Evolutionary conservation across 2,329 filamentous ascomycete genomes (phyloP).

Genomic region (Botrytis pseudocinerea): DNA sequence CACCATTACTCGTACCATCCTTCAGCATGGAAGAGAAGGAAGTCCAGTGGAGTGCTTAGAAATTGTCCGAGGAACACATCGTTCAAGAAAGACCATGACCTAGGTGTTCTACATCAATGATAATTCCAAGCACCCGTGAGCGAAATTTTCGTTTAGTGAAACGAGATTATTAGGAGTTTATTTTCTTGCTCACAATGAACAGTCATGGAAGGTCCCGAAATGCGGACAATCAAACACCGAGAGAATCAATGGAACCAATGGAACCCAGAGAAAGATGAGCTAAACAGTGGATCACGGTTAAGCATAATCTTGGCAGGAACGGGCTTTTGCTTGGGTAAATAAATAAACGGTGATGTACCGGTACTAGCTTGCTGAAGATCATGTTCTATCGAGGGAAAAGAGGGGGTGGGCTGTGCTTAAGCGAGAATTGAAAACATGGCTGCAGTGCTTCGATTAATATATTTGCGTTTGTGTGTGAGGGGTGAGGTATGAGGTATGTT

Average conservation of each 20-base stretch:
- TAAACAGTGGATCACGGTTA: neutral
- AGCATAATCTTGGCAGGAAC: neutral
- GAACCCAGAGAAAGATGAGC: neutral
- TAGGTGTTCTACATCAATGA: too few species aligned
- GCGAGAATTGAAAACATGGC: neutral
- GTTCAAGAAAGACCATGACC: too few species aligned
- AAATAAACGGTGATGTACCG: neutral
- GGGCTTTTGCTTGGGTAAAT: neutral
- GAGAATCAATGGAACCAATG: neutral
- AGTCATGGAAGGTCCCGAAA: neutral
- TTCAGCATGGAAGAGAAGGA: too few species aligned
- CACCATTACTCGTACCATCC: too few species aligned
- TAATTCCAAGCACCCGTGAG: neutral
- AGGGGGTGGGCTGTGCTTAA: neutral
- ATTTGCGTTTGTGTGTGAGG: neutral
- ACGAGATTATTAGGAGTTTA: neutral
- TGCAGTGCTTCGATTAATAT: neutral
- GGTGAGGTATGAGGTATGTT: neutral
- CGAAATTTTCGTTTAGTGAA: neutral
- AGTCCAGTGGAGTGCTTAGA: too few species aligned
- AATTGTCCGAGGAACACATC: too few species aligned
- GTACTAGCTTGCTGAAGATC: neutral
- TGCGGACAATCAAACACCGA: neutral
- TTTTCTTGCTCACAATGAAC: neutral
- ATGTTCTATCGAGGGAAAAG: neutral